Percentiles rank a stretch among this genome's conserved stretches.
phyloP scores from a whole-genome alignment of 2,329 filamentous ascomycete species.

The Aulographum hederae region DNA sequence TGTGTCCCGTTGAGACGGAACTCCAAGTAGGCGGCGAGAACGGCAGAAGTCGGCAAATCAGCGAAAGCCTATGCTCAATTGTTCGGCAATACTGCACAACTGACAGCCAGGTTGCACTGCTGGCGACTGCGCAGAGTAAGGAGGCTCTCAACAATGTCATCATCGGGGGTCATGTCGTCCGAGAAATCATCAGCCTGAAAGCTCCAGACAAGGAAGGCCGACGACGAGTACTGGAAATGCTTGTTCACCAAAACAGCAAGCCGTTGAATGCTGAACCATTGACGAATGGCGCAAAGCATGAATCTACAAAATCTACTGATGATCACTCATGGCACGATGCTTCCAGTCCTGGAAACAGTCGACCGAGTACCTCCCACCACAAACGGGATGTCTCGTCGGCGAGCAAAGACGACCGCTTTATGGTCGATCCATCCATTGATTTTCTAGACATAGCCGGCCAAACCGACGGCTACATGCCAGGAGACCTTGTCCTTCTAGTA shows the following conservation, averaged over 20 bases:
- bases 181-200: conserved; percentile 77
- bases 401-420: conserved; percentile 34
- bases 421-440: conserved; percentile 61
- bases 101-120: conserved; percentile 64
- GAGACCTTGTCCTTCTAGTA: conserved; percentile 72
- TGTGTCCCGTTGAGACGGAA: conserved; percentile 88
- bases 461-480: conserved; percentile 96
- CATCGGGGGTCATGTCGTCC: conserved; percentile 77
- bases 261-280: conserved; percentile 5
- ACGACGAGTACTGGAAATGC: conserved; percentile 63
- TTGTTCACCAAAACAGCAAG: conserved; percentile 34
- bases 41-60: conserved; percentile 76
- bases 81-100: conserved; percentile 68
- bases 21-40: conserved; percentile 89
- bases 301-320: background rate
- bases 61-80: conserved; percentile 69
- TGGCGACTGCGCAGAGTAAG: conserved; percentile 85
- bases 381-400: background rate
- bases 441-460: conserved; percentile 84
- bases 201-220: conserved; percentile 86
- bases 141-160: conserved; percentile 82
- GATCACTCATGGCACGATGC: conserved; percentile 5
- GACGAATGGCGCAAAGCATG: background rate
- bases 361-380: too few relatives aligned
- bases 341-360: background rate